Base-by-base conservation (phyloP, 352 stramenopile genomes). In the Phytophthora europaea region DNA sequence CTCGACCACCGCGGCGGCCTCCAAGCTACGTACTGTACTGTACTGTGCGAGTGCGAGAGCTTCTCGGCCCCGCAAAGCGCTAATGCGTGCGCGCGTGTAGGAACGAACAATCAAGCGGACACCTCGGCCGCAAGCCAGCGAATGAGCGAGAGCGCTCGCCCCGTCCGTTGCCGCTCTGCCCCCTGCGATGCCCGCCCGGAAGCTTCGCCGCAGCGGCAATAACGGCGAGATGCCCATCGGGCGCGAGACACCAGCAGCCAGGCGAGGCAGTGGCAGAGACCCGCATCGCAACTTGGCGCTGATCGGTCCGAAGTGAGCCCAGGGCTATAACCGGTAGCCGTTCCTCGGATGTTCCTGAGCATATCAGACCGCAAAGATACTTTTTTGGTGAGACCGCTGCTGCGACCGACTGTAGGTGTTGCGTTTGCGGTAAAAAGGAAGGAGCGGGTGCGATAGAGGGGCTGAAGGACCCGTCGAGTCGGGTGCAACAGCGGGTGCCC, bases 211-310 rank as follows among this genome's bases (percentile, higher is more conserved):
- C 71, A 75, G 45, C 52, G 62, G 34, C 48, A 43, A 70, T 70
- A 77, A 73, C 65, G 65, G 70, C 70, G 70, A 74, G 16, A 10
- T 72, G 70, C 65, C 70, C 64, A 73, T 76, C 58, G 70, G 60
- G 33, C 51, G 58, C 36, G 65, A 73, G 72, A 65, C 61, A 36
- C 23, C 13, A 8, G 70, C 70, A 77, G 70, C 70, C 70, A 73
- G 70, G 70, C 70, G 70, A 66, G 40, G 40, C 3, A 57, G 55
- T 58, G 67, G 67, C 51, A 75, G 61, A 71, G 61, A 67, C 45
- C 52, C 20, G 45, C 51, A n/a, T 4, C 18, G 57, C 56, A 65
- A 72, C 47, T 53, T 68, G 61, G 61, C 47, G 33, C 40, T 50
- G 40, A 20, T 50, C 36, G 36, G 36, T 43, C 36, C 36, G 26